A percentile compares a stretch with the other conserved stretches of the same genome.
Evolutionary conservation across 352 stramenopile genomes (phyloP).

Genomic region (Phytophthora sojae): DNA sequence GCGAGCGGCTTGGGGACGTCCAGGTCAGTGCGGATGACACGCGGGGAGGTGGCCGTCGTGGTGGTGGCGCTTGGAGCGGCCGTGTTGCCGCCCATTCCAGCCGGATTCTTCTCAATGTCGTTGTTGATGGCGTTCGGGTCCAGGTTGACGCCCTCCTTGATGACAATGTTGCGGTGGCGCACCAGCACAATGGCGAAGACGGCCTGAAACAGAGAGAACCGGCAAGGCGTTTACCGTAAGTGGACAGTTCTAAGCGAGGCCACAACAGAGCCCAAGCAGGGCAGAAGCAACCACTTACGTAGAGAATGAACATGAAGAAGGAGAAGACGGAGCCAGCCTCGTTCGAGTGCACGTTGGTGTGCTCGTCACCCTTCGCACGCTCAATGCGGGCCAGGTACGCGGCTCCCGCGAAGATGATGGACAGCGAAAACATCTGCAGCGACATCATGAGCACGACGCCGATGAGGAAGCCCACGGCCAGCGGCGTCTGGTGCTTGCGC

Average conservation of each 20-base stretch:
- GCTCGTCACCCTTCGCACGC: constrained; percentile 55
- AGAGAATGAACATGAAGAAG: constrained; percentile 89
- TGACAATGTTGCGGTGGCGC: constrained; percentile 84
- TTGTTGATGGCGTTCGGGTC: constrained; percentile 47
- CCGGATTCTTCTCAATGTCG: constrained; percentile 61
- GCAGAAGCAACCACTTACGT: constrained; percentile 58
- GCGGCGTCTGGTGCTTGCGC: constrained; percentile 88
- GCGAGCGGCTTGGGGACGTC: constrained; percentile 65
- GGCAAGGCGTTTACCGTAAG: neutral
- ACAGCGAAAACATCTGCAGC: constrained; percentile 88
- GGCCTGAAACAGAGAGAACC: constrained; percentile 39
- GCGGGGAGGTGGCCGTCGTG: constrained; percentile 56
- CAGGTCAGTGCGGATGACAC: constrained; percentile 71
- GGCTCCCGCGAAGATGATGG: constrained; percentile 75
- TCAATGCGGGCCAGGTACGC: constrained; percentile 78
- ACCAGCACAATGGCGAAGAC: constrained; percentile 73
- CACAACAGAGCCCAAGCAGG: neutral
- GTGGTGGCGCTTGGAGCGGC: constrained; percentile 12
- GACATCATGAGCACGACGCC: constrained; percentile 92
- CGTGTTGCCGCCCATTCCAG: constrained; percentile 31
- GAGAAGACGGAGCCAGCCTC: constrained; percentile 82
- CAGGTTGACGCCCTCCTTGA: constrained; percentile 69
- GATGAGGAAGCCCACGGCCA: constrained; percentile 91
- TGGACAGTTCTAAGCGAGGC: neutral
- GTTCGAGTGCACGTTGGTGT: constrained; percentile 81